phyloP scores from a whole-genome alignment of 1,284 basidiomycete species.

The Meripilus lineatus region DNA sequence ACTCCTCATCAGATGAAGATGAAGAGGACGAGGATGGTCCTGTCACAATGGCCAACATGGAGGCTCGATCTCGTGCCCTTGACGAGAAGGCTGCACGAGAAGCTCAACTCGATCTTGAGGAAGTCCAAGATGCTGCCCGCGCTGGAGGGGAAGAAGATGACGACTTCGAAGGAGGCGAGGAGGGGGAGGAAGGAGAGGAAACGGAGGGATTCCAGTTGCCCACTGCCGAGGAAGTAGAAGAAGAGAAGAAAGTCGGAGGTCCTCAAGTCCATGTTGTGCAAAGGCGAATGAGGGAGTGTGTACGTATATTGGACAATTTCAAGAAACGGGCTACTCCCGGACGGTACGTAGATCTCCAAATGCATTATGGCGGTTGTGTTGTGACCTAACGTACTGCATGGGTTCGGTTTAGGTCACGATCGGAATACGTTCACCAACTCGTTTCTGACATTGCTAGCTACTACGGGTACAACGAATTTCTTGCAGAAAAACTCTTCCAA shows the following conservation, averaged over 20 bases:
- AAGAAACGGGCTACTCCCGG: constrained; percentile 63
- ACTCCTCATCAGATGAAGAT: constrained; percentile 42
- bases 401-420: constrained; percentile 56
- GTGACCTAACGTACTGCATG: background rate
- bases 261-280: constrained; percentile 84
- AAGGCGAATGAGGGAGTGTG: constrained; percentile 84
- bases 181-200: constrained; percentile 57
- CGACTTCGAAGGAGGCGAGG: constrained; percentile 53
- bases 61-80: constrained; percentile 66
- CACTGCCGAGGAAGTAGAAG: constrained; percentile 77
- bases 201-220: constrained; percentile 70
- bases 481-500: constrained; percentile 92
- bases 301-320: constrained; percentile 77
- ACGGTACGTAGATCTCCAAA: constrained; percentile 47
- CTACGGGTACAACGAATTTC: constrained; percentile 97
- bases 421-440: constrained; percentile 90
- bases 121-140: constrained; percentile 54
- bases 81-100: constrained; percentile 64
- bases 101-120: constrained; percentile 63
- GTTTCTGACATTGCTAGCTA: constrained; percentile 88
- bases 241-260: constrained; percentile 69
- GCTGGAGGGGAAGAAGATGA: constrained; percentile 39
- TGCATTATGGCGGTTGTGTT: constrained; percentile 1
- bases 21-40: constrained; percentile 49
- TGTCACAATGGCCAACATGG: constrained; percentile 73